Evolutionary conservation across 306 rosid genomes (phyloP).

Genomic region (Myrica gale): DNA sequence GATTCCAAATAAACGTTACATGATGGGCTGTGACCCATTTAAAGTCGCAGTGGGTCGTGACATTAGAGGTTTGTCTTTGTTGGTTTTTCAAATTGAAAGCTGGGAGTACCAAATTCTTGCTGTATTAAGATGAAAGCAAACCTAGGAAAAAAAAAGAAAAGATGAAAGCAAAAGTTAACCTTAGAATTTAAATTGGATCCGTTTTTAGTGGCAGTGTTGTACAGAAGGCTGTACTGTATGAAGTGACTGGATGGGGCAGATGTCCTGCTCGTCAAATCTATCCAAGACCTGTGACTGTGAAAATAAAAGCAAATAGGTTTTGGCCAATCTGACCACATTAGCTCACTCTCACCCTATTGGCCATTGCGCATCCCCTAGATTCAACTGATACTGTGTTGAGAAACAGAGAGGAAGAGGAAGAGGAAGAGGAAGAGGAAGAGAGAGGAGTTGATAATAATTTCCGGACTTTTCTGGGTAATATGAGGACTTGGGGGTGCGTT

Average conservation of each 20-base stretch:
- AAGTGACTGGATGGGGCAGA: constrained; percentile 77
- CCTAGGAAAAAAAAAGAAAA: no score
- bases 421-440: not conserved
- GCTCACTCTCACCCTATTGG: constrained; percentile 22
- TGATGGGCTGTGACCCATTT: constrained; percentile 52
- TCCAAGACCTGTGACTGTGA: constrained; percentile 40
- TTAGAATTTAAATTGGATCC: constrained; percentile 31
- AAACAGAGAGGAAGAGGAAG: not conserved
- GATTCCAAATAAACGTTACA: constrained; percentile 27
- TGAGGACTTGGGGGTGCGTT: not conserved
- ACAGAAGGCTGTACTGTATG: constrained; percentile 57
- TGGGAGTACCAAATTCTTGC: constrained; percentile 36
- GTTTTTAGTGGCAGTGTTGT: constrained; percentile 39
- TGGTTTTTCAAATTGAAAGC: constrained; percentile 20
- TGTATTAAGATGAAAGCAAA: constrained; percentile 19
- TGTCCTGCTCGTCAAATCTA: constrained; percentile 70
- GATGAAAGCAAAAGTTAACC: not conserved
- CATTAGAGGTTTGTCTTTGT: constrained; percentile 1
- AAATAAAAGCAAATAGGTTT: constrained; percentile 35
- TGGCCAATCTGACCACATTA: constrained; percentile 32
- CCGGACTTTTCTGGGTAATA: constrained; percentile 20
- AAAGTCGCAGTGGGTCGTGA: constrained; percentile 22
- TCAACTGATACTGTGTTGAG: constrained; percentile 29
- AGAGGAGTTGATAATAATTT: not conserved
- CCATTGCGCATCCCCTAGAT: constrained; percentile 32